Base-by-base conservation (phyloP, 441 rosid genomes). In the Hura crepitans region DNA sequence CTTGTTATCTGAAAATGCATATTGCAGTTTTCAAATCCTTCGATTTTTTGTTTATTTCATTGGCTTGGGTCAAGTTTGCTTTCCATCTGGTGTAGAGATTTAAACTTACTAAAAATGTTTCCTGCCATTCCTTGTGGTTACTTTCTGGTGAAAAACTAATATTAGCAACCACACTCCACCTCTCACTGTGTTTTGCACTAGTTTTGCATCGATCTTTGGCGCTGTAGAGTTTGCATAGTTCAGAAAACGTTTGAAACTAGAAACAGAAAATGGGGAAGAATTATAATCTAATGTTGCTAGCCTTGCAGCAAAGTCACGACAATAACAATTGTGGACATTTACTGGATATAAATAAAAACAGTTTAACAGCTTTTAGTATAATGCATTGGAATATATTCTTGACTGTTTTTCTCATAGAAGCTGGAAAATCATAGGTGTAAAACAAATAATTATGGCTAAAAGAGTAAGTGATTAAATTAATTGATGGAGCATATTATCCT, bases 1-100 rank as follows among this genome's bases (percentile, higher is more conserved):
- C 27, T 65, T 49, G n/a, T 9, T 49, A 33, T 47, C 20, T 35
- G 47, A 59, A 46, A 43, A 53, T 37, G 46, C 15, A 37, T 20
- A 22, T 51, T 58, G 39, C 37, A 51, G 6, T 45, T 55, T 49
- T 58, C 2, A 4, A 45, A 30, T 12, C 22, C 3, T 17, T 45
- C 45, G 12, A 60, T 23, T 3, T 22, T 57, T 47, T 69, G 27
- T n/a, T n/a, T n/a, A 27, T 56, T 57, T 18, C n/a, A 27, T 58
- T 42, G 17, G 14, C 3, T 43, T 58, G 20, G 60, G 1, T 47
- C 33, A 23, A 28, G 14, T 39, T 68, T n/a, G n/a, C 45, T n/a
- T 69, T 31, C 46, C 11, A 12, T 46, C 54, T 57, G n/a, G 61
- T 69, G 11, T 69, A 33, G 63, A 22, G 55, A 22, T n/a, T 23